Evolutionary conservation across 768 basidiomycete species (phyloP), one percentile per base, ranked within the genome.

Genomic region (Tylopilus sp.): DNA sequence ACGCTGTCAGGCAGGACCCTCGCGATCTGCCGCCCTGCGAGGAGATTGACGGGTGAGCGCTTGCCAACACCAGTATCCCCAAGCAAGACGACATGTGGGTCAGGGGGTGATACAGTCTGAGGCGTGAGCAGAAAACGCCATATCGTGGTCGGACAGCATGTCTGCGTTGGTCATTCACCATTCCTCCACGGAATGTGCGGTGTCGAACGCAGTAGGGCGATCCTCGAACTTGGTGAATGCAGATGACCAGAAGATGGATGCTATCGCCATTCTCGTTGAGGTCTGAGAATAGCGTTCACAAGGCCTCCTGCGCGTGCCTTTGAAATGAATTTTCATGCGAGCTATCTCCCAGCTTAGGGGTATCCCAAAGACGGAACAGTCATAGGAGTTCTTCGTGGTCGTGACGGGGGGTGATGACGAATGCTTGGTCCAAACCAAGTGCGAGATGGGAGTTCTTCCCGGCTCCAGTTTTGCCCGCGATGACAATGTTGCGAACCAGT

Each of bases 71-170:
- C 60, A 0, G 60, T 67, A 53, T 75, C 73, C 1, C 75, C 75
- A 36, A 76, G 75, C 17, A 76, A 38, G 17, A 76, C 50, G 30
- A 75, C 56, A 42, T 75, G 63, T 21, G 62, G 10, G 20, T 62
- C 60, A 39, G 4, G 71, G 66, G 3, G 73, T 74, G 52, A 76
- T 63, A 48, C 76, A n/a, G n/a, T n/a, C n/a, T n/a, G n/a, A 77
- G 13, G 69, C 72, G 20, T 72, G 67, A 2, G 60, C 71, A 4
- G 59, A 47, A 31, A 73, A 72, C 21, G 40, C 15, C 57, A 75
- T 74, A 2, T 60, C 55, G 26, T 67, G 41, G 4, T 53, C 28
- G 15, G 54, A 58, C 50, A 77, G 68, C 2, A 20, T n/a, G 6
- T 36, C 46, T 31, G 66, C 48, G 44, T 72, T 73, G 46, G 52